Percentiles rank a stretch among this genome's conserved stretches.
These are phyloP conservation scores for Ascochyta lentis DNA, from an alignment of 2,329 filamentous ascomycete genomes.

Conservation along the genomic window DNA sequence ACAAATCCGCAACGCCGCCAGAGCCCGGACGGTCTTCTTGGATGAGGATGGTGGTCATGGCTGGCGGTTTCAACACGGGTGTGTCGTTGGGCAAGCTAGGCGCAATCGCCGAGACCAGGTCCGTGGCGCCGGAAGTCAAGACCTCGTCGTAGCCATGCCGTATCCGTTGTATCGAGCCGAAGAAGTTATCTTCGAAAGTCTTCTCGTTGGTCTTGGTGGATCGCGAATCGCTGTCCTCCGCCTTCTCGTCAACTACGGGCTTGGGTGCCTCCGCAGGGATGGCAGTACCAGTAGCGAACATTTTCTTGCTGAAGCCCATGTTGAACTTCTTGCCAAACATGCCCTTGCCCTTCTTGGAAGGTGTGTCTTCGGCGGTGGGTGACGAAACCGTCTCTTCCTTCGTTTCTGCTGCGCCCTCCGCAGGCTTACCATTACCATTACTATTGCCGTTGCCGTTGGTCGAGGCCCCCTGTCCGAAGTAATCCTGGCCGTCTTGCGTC, in stretches of 20 bases:
- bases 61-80: conserved; percentile 75
- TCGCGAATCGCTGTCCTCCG: conserved; percentile 65
- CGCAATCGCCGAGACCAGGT: conserved; percentile 68
- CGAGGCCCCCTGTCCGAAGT: conserved; percentile 61
- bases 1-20: conserved; percentile 79
- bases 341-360: conserved; percentile 62
- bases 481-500: conserved; percentile 68
- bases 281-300: conserved; percentile 70
- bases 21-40: conserved; percentile 69
- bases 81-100: conserved; percentile 77
- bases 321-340: conserved; percentile 86
- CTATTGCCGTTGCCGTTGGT: conserved; percentile 27
- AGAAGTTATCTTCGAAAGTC: conserved; percentile 76
- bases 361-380: conserved; percentile 51
- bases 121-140: conserved; percentile 57
- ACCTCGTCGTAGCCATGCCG: conserved; percentile 75
- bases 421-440: conserved; percentile 35
- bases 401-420: conserved; percentile 38
- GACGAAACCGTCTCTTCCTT: conserved; percentile 41
- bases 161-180: conserved; percentile 75
- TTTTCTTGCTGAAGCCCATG: conserved; percentile 81
- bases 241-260: conserved; percentile 77
- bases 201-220: conserved; percentile 70
- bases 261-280: conserved; percentile 69
- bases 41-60: conserved; percentile 67